Evolutionary conservation across 768 basidiomycete genomes (phyloP), one percentile per base, ranked within the genome.

Genomic region (Boletus bicolor): DNA sequence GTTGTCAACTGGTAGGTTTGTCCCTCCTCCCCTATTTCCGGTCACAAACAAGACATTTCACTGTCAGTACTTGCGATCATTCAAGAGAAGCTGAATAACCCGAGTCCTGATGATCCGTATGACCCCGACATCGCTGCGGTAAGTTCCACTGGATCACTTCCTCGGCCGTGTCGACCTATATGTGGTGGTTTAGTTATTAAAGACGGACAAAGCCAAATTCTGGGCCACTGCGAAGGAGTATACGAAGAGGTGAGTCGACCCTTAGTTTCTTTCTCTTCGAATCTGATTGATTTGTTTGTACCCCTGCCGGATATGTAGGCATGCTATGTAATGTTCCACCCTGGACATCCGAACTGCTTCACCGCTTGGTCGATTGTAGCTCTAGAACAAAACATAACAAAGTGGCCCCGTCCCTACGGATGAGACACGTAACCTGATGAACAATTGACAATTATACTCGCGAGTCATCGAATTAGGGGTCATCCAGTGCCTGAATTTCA

Each of bases 91-190:
- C 66, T 93, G 49, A 92, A 92, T 69, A 91, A 93, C 68, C 91
- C 91, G 17, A 89, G 87, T 67, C 79, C 89, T 17, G 91, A 93
- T 64, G 91, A 93, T 67, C 91, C 91, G 0, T 93, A 91, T 64
- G 89, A 92, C 64, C 87, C 91, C 30, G 90, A 92, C 1, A 89
- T 92, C 61, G 91, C 91, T 37, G 86, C 85, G 34, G 88, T 93
- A 67, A 52, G 86, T 74, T 30, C n/a, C 53, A 44, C 44, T 24
- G 4, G 43, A 36, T 44, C 44, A 55, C 42, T 4, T 46, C 35
- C n/a, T 41, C 24, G 26, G 17, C 24, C 4, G 52, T 49, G 49
- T 50, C 45, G 7, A 36, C 49, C 36, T 54, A 57, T 26, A 50
- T 19, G 34, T 45, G 30, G 39, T 15, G 47, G 7, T 50, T 10